These are phyloP conservation scores for Paramecium biaurelia DNA, from an alignment of 73 alveolate species.

Conservation along the genomic window DNA sequence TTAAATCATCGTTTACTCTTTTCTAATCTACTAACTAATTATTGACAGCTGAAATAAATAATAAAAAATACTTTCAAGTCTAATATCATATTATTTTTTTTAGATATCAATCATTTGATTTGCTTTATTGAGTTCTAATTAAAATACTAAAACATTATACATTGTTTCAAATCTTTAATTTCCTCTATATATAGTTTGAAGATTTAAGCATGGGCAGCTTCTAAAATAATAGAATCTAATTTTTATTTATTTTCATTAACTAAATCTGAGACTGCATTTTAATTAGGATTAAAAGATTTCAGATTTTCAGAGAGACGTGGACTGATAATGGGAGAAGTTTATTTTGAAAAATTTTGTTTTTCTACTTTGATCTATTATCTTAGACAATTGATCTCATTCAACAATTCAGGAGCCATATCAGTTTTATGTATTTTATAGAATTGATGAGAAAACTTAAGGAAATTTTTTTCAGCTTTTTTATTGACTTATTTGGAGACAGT, in stretches of 20 bases:
- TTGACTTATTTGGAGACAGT: neutral
- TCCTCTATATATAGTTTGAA: neutral
- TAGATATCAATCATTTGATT: neutral
- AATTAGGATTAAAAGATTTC: neutral
- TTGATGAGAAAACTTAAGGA: neutral
- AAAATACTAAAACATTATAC: neutral
- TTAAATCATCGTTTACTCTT: neutral
- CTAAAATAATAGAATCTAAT: neutral
- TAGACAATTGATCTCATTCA: neutral
- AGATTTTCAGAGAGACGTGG: neutral
- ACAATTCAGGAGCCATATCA: neutral
- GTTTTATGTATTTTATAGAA: neutral
- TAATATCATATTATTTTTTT: neutral
- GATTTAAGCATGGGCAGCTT: neutral
- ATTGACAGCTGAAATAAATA: neutral
- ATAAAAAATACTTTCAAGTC: neutral
- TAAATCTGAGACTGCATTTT: neutral
- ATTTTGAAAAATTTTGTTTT: neutral
- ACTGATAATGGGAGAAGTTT: neutral
- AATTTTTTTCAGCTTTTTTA: conserved; percentile 16
- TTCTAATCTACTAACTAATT: neutral
- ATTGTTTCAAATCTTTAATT: neutral
- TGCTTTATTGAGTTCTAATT: neutral
- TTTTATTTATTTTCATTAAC: neutral
- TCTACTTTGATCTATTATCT: neutral